Evolutionary conservation across 2,329 filamentous ascomycete genomes (phyloP).

Genomic region (Beauveria sp.): DNA sequence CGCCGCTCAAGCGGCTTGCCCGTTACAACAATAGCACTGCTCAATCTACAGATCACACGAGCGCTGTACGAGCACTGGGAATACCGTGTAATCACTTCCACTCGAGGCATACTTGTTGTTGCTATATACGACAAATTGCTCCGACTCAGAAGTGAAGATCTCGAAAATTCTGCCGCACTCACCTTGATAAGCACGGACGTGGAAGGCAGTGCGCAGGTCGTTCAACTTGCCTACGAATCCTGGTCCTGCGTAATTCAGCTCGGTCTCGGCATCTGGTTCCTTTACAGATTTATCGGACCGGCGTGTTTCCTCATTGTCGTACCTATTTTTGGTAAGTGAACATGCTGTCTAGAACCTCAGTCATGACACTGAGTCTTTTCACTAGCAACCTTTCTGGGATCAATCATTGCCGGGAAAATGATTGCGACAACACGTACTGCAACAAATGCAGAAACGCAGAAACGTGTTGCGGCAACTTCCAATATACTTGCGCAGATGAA

Average conservation of each 20-base stretch:
- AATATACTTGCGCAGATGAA: conserved; percentile 3
- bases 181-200: too few species aligned
- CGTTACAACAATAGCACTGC: not conserved
- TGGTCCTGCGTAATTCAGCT: not conserved
- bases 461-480: not conserved
- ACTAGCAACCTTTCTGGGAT: not conserved
- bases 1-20: too few species aligned
- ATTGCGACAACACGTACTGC: not conserved
- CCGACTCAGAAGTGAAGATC: not conserved
- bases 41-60: not conserved
- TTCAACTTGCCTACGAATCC: not conserved
- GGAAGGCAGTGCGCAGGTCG: not conserved
- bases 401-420: not conserved
- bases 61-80: not conserved
- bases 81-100: not conserved
- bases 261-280: not conserved
- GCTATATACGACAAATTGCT: not conserved
- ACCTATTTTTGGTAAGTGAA: not conserved
- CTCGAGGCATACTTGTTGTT: not conserved
- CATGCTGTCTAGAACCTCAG: too few species aligned
- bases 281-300: not conserved
- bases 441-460: not conserved
- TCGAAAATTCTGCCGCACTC: not conserved
- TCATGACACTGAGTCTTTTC: too few species aligned
- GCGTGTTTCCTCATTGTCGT: not conserved